A percentile compares a stretch with the other conserved stretches of the same genome.
Conservation (phyloP, 768 basidiomycete genomes). For the Rhodosporidiobolus sp. region DNA sequence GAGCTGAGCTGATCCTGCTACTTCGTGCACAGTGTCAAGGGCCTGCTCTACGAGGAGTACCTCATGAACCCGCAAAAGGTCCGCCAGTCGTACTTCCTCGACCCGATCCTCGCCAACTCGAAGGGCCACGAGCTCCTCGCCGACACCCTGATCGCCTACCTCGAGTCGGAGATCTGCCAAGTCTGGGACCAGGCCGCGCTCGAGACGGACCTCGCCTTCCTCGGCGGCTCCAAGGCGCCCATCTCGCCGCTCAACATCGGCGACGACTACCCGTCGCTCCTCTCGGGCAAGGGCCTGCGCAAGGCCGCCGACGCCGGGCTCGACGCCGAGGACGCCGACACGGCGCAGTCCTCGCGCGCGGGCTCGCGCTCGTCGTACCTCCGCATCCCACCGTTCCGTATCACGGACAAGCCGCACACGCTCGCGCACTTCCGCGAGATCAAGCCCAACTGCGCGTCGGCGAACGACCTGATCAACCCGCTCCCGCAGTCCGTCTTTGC, state of each 20-base stretch:
- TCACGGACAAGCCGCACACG: conserved; percentile 57
- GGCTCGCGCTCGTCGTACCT: conserved; percentile 50
- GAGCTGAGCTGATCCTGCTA: not conserved
- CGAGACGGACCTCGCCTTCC: conserved; percentile 42
- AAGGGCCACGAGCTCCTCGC: conserved; percentile 78
- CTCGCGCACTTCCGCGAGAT: conserved; percentile 70
- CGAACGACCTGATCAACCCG: conserved; percentile 98
- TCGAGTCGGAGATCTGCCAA: conserved; percentile 82
- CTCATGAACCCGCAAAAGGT: conserved; percentile 65
- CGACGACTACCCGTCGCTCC: conserved; percentile 41
- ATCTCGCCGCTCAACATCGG: conserved; percentile 27
- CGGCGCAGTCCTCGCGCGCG: conserved; percentile 12
- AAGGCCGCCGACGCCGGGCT: conserved; percentile 43
- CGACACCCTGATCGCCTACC: conserved; percentile 87
- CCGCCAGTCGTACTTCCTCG: conserved; percentile 69
- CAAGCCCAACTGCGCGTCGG: conserved; percentile 84
- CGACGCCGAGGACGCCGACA: conserved; percentile 42
- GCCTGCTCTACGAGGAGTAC: conserved; percentile 76
- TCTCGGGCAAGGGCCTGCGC: conserved; percentile 45
- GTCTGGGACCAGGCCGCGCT: conserved; percentile 61
- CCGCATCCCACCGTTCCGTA: conserved; percentile 68
- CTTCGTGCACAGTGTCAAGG: conserved; percentile 60
- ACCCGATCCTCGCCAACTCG: conserved; percentile 75
- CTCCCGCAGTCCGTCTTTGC: conserved; percentile 90
- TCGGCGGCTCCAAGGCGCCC: conserved; percentile 31